Base-by-base conservation (phyloP, 2,329 filamentous ascomycete species). In the Nothopassalora personata region DNA sequence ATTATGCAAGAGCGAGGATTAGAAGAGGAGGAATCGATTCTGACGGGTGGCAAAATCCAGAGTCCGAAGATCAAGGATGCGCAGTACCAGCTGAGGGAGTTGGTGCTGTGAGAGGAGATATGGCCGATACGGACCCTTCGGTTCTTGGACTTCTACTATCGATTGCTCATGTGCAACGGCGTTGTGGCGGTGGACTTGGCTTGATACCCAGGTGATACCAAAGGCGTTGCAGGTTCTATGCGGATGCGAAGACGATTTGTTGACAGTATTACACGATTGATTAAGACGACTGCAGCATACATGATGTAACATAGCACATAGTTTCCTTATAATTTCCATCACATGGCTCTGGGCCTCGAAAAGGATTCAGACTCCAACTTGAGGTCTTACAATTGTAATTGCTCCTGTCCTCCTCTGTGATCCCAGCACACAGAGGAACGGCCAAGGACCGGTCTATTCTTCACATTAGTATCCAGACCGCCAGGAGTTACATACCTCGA, bases 1-100 rank as follows among this genome's bases (percentile, higher is more conserved):
- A 82, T 87, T 60, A 83, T 84, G 13, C 75, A 78, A 10, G 79
- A 80, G 28, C 75, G 83, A 28, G 82, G 82, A 9, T 84, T 84
- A 81, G 78, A 80, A 7, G 84, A 86, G 33, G 69, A 71, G 56
- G 62, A 66, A 54, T 48, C 56, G 43, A 70, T 70, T 31, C 33
- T 71, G 27, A 39, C 62, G 8, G 60, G 56, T 2, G 64, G 60
- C 1, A 59, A 58, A 23, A 63, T 55, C 36, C 51, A 50, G 11
- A 63, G 58, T 49, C 58, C 58, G 27, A 47, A 60, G 45, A 57
- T 64, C 39, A 60, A 59, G 27, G 58, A 64, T 48, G 64, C 63
- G 8, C 30, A 30, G 50, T 33, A 33, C 23, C 50, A 53, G 39
- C 36, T 64, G 43, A 49, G 62, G 30, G 62, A 60, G 7, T n/a